phyloP scores from a whole-genome alignment of 2,329 filamentous ascomycete genomes.

The Orbilia ellipsospora region DNA sequence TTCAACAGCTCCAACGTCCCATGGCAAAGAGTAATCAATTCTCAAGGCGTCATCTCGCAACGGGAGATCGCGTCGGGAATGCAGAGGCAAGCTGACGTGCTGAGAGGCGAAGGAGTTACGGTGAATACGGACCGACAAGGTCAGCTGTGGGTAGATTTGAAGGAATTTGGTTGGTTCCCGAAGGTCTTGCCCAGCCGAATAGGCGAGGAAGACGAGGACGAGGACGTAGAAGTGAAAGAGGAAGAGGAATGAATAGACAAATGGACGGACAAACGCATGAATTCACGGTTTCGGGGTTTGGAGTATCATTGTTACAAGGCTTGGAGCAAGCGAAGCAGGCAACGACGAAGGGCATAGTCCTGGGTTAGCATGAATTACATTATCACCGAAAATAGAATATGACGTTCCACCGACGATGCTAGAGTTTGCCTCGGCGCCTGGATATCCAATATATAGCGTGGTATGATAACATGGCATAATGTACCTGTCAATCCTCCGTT shows the following conservation, averaged over 20 bases:
- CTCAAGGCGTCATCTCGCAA: conserved; percentile 82
- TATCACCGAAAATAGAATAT: conserved; percentile 24
- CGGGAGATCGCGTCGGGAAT: conserved; percentile 65
- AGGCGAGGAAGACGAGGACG: conserved; percentile 57
- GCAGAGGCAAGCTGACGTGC: conserved; percentile 61
- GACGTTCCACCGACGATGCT: conserved; percentile 6
- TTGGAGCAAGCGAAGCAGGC: too few relatives aligned
- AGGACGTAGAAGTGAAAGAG: conserved; percentile 1
- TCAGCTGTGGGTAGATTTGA: conserved; percentile 61
- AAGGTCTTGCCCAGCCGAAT: conserved; percentile 63
- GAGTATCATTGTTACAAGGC: too few relatives aligned
- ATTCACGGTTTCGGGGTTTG: too few relatives aligned
- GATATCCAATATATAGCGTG: too few relatives aligned
- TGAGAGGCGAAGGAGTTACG: conserved; percentile 61
- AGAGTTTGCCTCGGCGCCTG: too few relatives aligned
- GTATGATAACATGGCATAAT: too few relatives aligned
- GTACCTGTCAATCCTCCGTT: conserved; percentile 14
- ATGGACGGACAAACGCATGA: neutral
- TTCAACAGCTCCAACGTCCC: conserved; percentile 85
- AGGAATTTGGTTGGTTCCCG: conserved; percentile 64
- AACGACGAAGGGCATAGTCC: too few relatives aligned
- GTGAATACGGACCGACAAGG: conserved; percentile 61
- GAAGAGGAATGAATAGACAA: neutral
- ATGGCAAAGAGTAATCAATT: conserved; percentile 93
- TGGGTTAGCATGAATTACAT: too few relatives aligned